Percentiles rank a stretch among this genome's conserved stretches.
Evolutionary conservation across 495 filamentous ascomycete genomes (phyloP).

Genomic region (Filosporella fistucella): DNA sequence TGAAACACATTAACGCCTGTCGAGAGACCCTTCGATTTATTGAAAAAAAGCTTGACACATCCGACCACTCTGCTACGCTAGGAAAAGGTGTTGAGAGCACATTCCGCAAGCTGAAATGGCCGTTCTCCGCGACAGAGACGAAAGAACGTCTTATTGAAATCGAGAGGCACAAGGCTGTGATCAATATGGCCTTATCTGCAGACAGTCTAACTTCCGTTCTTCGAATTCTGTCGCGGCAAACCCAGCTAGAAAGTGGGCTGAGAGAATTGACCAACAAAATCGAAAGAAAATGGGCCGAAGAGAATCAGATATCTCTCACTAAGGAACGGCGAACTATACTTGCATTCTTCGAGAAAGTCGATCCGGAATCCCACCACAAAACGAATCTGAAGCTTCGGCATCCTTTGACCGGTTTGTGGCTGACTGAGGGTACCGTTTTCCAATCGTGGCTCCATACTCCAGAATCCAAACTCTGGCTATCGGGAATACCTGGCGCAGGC

Average conservation of each 20-base stretch:
- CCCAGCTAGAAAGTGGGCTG: not conserved
- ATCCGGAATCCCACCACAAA: not conserved
- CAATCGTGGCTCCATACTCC: conserved; percentile 20
- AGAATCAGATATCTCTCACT: not conserved
- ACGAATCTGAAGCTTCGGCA: conserved; percentile 9
- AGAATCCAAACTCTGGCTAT: conserved; percentile 26
- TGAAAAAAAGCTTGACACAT: not conserved
- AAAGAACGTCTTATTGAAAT: conserved; percentile 26
- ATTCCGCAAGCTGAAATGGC: conserved; percentile 13
- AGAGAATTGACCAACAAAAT: not conserved
- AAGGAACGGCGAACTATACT: not conserved
- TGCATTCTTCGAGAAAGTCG: not conserved
- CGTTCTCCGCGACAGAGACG: conserved; percentile 21
- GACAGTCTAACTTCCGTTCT: not conserved
- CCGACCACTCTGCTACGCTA: not conserved
- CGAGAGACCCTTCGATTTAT: not conserved
- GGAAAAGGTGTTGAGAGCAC: not conserved
- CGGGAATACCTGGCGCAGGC: conserved; percentile 32
- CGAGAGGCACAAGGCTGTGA: conserved; percentile 4
- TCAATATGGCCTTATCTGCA: not conserved
- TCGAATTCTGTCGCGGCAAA: not conserved
- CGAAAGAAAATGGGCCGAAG: not conserved
- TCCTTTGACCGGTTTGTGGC: conserved; percentile 27
- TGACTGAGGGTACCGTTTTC: conserved; percentile 20
- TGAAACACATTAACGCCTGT: not conserved